phyloP scores from a whole-genome alignment of 192 early-diverging fungal genomes.

The Dissophora globulifera region DNA sequence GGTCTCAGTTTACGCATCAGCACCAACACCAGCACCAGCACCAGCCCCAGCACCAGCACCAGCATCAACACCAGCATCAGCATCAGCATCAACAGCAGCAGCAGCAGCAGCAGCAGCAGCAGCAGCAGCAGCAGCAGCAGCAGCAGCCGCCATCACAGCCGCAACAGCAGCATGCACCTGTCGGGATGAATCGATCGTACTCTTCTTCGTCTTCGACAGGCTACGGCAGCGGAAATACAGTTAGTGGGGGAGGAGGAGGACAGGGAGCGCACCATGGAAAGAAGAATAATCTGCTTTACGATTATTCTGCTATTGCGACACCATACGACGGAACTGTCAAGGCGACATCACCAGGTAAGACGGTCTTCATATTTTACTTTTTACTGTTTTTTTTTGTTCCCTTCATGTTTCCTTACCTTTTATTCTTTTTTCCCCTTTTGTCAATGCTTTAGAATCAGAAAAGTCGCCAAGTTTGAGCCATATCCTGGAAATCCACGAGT shows the following conservation, averaged over 20 bases:
- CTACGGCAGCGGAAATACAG: conserved; percentile 18
- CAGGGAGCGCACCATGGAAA: conserved; percentile 10
- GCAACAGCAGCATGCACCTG: conserved; percentile 9
- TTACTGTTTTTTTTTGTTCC: background rate
- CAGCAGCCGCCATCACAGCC: conserved; percentile 23
- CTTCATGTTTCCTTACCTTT: background rate
- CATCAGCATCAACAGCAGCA: background rate
- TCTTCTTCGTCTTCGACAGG: conserved; percentile 41
- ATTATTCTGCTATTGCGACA: conserved; percentile 14
- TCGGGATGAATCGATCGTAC: conserved; percentile 41
- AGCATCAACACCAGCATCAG: conserved; percentile 10
- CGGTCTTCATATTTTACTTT: too few species aligned
- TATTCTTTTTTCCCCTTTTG: background rate
- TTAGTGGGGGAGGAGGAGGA: background rate
- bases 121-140: conserved; percentile 2
- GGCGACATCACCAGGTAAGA: conserved; percentile 20
- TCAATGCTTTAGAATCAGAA: conserved; percentile 16
- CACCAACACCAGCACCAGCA: background rate
- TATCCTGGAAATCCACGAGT: conserved; percentile 45
- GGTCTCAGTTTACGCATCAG: too few species aligned
- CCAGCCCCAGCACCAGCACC: conserved; percentile 1
- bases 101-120: conserved; percentile 3
- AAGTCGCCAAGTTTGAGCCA: conserved; percentile 25
- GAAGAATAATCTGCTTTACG: conserved; percentile 40
- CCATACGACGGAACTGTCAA: conserved; percentile 19